Conservation (phyloP, 1,284 basidiomycete species). For the Apiotrichum domesticum region DNA sequence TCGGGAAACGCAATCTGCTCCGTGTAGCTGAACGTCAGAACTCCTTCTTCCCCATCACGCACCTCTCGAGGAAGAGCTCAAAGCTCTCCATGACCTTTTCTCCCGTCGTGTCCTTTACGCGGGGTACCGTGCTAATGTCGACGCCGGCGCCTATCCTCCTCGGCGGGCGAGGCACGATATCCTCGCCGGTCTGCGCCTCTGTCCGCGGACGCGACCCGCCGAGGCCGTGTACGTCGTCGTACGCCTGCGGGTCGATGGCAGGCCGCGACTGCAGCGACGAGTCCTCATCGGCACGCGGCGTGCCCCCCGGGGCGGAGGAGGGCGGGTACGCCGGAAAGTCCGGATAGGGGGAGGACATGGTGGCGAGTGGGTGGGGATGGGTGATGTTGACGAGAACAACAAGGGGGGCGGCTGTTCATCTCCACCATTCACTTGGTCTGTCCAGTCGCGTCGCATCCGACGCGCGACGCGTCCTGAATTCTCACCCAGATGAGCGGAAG, state of each 20-base stretch:
- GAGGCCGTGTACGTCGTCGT: conserved; percentile 40
- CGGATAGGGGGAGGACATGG: conserved; percentile 36
- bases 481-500: no score
- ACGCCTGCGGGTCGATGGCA: conserved; percentile 35
- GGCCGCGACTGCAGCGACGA: conserved; percentile 30
- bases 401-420: no score
- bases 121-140: conserved; percentile 61
- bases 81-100: conserved; percentile 89
- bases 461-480: not conserved
- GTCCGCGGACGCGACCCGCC: conserved; percentile 23
- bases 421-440: no score
- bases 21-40: conserved; percentile 58
- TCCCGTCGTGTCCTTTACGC: conserved; percentile 85
- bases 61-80: conserved; percentile 84
- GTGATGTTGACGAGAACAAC: no score
- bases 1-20: conserved; percentile 66
- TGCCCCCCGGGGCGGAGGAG: conserved; percentile 28
- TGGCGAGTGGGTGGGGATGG: not conserved
- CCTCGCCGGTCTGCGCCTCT: not conserved
- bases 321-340: conserved; percentile 18
- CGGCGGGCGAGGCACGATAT: conserved; percentile 9
- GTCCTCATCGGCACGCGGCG: conserved; percentile 19
- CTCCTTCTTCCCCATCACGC: conserved; percentile 9
- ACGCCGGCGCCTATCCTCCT: not conserved
- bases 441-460: not conserved